Conservation (phyloP, 1,284 basidiomycete genomes). For the Xanthoconium separans region DNA sequence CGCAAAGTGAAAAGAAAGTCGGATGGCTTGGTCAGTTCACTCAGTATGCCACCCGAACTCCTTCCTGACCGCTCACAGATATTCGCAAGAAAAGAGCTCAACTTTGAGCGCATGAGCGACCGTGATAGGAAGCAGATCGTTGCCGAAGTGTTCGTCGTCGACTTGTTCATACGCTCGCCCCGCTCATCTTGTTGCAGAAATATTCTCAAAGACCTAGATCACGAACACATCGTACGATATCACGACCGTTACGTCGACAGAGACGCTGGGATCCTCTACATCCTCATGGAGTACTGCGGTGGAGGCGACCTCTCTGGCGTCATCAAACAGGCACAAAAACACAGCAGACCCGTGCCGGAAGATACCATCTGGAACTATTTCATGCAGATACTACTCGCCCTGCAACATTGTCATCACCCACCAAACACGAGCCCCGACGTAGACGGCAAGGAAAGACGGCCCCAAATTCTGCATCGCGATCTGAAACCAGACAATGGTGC, state of each 20-base stretch:
- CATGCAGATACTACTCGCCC: slow-evolving; percentile 87
- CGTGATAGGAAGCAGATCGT: slow-evolving; percentile 93
- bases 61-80: slow-evolving; percentile 45
- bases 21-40: slow-evolving; percentile 74
- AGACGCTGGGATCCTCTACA: slow-evolving; percentile 89
- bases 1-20: slow-evolving; percentile 85
- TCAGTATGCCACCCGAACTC: slow-evolving; percentile 8
- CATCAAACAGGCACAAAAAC: slow-evolving; percentile 76
- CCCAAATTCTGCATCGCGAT: slow-evolving; percentile 91
- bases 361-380: slow-evolving; percentile 96
- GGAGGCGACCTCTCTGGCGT: slow-evolving; percentile 89
- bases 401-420: slow-evolving; percentile 90
- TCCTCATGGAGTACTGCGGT: slow-evolving; percentile 96
- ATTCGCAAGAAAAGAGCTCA: slow-evolving; percentile 92
- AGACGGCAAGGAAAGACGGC: slow-evolving; percentile 50
- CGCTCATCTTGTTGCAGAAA: slow-evolving; percentile 55
- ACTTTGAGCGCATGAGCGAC: slow-evolving; percentile 93
- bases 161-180: not conserved
- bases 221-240: slow-evolving; percentile 95
- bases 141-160: slow-evolving; percentile 92
- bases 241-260: slow-evolving; percentile 90
- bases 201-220: slow-evolving; percentile 91
- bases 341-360: slow-evolving; percentile 76
- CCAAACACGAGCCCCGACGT: slow-evolving; percentile 46
- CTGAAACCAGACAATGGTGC: slow-evolving; percentile 95